These are phyloP conservation scores for Aspergillus melleus DNA, from an alignment of 2,329 filamentous ascomycete genomes.

Conservation along the genomic window DNA sequence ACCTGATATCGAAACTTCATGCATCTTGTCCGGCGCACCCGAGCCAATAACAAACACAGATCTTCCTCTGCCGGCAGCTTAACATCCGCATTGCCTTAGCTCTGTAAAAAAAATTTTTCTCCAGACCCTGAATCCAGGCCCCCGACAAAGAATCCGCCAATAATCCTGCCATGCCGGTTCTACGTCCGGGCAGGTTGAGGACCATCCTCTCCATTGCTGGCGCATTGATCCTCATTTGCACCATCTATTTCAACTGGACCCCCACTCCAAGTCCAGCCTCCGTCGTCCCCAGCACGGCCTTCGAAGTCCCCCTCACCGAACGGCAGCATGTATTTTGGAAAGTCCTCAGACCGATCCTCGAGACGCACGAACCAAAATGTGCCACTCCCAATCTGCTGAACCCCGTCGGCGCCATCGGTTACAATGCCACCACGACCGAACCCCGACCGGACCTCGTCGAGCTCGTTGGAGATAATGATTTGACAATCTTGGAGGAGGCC, in stretches of 20 bases:
- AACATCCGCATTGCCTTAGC: neutral
- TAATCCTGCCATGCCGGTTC: conserved; percentile 21
- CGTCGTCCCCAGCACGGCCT: conserved; percentile 33
- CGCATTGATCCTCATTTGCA: conserved; percentile 32
- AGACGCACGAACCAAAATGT: conserved; percentile 32
- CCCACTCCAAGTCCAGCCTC: conserved; percentile 32
- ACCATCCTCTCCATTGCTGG: conserved; percentile 30
- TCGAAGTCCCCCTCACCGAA: conserved; percentile 35
- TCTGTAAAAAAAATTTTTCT: neutral
- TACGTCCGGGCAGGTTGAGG: conserved; percentile 30
- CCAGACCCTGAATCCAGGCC: neutral
- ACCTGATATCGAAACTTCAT: neutral
- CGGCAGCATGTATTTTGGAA: conserved; percentile 42
- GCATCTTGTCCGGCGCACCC: neutral
- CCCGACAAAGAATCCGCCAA: neutral
- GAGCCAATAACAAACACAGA: neutral
- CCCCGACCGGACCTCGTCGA: conserved; percentile 38
- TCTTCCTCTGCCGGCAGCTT: neutral
- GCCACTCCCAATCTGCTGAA: conserved; percentile 28
- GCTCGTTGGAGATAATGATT: conserved; percentile 34
- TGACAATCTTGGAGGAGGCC: conserved; percentile 37
- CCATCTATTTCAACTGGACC: conserved; percentile 39
- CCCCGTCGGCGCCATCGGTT: conserved; percentile 26
- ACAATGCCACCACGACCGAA: conserved; percentile 29
- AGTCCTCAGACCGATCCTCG: conserved; percentile 33